Evolutionary conservation across 768 basidiomycete species (phyloP), one percentile per base, ranked within the genome.

Genomic region (Kockovaella imperatae): DNA sequence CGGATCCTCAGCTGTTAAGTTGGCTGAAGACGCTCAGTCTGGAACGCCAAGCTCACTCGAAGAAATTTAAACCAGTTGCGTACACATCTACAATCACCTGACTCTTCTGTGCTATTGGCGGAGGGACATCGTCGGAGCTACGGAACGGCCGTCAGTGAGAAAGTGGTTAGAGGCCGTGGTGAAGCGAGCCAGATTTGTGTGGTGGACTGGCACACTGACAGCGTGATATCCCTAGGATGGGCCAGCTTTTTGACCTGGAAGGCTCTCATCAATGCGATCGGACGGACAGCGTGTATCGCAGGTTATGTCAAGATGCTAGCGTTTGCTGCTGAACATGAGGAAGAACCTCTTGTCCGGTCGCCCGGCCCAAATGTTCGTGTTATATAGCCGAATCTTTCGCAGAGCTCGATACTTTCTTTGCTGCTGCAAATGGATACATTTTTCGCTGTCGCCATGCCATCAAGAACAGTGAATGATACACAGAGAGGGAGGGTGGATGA

Each of bases 21-120:
- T 7, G 17, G 25, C 41, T 38, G 17, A 13, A n/a, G 18, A n/a
- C 6, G 2, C 18, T 35, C 18, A 23, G 5, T 38, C 15, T 4
- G 5, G 8, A 24, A 10, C 4, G 4, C 17, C 8, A 1, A 5
- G 58, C 67, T 47, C 47, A 62, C 64, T 76, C 74, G 64, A 86
- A 86, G 73, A 84, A 87, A 67, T 87, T 87, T 36, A 87, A 75
- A 3, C 79, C 82, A 14, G 83, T 80, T 10, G 80, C 79, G 65
- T 84, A 80, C 4, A 89, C 78, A 50, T 88, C 84, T 14, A 87
- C 77, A 23, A 88, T 67, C 31, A 89, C 76, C 42, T 88, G 77
- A 29, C 76, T 74, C 21, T 75, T 68, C 20, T 69, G 73, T 7
- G 75, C 60, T 35, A 62, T 69, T 0, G 87, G 86, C 42, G 79